These are phyloP conservation scores for Neofusicoccum sp. DNA, from an alignment of 2,329 filamentous ascomycete genomes.

Conservation along the genomic window DNA sequence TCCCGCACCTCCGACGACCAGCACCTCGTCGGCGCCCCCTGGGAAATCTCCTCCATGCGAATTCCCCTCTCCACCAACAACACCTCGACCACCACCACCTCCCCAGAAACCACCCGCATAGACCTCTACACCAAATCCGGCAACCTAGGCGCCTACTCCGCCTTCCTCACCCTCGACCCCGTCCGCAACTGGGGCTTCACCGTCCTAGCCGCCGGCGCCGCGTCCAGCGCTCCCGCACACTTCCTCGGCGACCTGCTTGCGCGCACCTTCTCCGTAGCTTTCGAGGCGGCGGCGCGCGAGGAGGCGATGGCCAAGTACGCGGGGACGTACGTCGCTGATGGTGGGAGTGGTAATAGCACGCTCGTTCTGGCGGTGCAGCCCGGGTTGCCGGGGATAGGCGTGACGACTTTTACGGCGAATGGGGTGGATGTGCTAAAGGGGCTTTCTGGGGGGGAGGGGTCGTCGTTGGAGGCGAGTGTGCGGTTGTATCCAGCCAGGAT, in stretches of 20 bases:
- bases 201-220: slow-evolving; percentile 8
- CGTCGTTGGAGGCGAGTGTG: neutral
- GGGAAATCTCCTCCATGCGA: slow-evolving; percentile 24
- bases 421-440: slow-evolving; percentile 23
- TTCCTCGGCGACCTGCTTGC: neutral
- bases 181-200: slow-evolving; percentile 18
- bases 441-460: neutral
- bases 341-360: neutral
- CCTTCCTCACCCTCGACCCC: slow-evolving; percentile 5
- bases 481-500: neutral
- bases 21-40: slow-evolving; percentile 24
- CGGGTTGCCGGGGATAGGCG: slow-evolving; percentile 22
- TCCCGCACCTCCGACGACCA: slow-evolving; percentile 23
- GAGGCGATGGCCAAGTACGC: slow-evolving; percentile 21
- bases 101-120: neutral
- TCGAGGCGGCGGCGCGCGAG: slow-evolving; percentile 22
- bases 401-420: slow-evolving; percentile 22
- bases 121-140: slow-evolving; percentile 25
- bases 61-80: slow-evolving; percentile 21
- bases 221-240: slow-evolving; percentile 1
- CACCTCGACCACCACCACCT: neutral
- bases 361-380: slow-evolving; percentile 20
- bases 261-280: slow-evolving; percentile 20
- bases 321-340: slow-evolving; percentile 20
- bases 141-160: slow-evolving; percentile 16